Evolutionary conservation across 2,329 filamentous ascomycete species (phyloP), one percentile per base, ranked within the genome.

Genomic region (Beauveria pseudobassiana): DNA sequence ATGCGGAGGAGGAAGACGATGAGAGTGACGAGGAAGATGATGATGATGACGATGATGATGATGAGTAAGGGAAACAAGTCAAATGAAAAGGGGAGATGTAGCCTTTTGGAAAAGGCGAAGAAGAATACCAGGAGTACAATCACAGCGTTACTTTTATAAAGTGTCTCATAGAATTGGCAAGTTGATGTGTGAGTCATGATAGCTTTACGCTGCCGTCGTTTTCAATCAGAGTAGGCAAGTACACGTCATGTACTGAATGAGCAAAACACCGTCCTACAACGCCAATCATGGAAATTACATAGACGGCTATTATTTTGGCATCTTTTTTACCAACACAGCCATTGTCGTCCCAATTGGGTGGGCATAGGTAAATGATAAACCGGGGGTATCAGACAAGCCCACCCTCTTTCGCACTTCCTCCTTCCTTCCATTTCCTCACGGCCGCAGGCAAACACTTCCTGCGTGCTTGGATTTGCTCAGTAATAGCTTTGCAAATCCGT

Each of bases 1-100:
- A 92, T 70, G 90, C 89, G 65, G 86, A 86, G 64, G 86, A 87
- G n/a, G 87, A 88, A 1, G 84, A 85, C 1, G 76, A 78, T 1
- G 76, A 78, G 7, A 75, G 77, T 7, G 75, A 77, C 3, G 72
- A 73, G 16, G 65, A 65, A 30, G 68, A 71, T 14, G 34, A 38
- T 42, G 55, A 58, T 2, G 55, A 49, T 1, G 24, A 50, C 3
- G n/a, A 43, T 24, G 9, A 22, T 30, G 26, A 28, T 30, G 9
- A 24, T 40, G 38, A 42, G 40, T n/a, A 56, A 26, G 49, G 55
- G 30, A 18, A 28, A 46, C 63, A 61, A 54, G 43, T 26, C 56
- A 62, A 59, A 49, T 22, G 22, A n/a, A 38, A 40, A 3, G 5
- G 26, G 42, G 24, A 26, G 4, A 30, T 55, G 9, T n/a, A 57